These are phyloP conservation scores for Phaeophleospora eucalypticola DNA, from an alignment of 2,329 filamentous ascomycete species.

Conservation along the genomic window DNA sequence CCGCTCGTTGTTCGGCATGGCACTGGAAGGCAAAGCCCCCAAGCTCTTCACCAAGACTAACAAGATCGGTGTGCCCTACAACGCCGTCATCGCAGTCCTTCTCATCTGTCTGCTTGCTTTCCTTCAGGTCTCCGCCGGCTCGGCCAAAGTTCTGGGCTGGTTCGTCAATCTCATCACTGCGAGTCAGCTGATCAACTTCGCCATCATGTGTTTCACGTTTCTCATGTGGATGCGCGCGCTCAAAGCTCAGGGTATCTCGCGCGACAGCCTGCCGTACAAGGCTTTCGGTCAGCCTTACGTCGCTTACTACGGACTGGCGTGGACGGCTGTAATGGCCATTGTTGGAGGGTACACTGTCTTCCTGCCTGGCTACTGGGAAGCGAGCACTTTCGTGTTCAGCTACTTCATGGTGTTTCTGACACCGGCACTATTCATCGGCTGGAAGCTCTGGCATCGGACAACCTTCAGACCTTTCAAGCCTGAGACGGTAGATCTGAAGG, in stretches of 20 bases:
- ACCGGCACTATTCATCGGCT: conserved; percentile 63
- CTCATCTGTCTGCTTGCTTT: conserved; percentile 67
- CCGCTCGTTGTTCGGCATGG: conserved; percentile 62
- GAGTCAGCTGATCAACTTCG: conserved; percentile 69
- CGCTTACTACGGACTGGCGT: conserved; percentile 59
- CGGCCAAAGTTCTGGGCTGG: conserved; percentile 62
- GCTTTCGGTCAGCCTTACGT: conserved; percentile 65
- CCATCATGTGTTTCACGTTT: conserved; percentile 65
- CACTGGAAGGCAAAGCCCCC: conserved; percentile 55
- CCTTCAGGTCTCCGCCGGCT: conserved; percentile 62
- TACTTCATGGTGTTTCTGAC: conserved; percentile 72
- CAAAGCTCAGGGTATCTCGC: conserved; percentile 62
- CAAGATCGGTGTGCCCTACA: conserved; percentile 66
- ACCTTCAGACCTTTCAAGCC: conserved; percentile 47
- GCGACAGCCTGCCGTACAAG: conserved; percentile 63
- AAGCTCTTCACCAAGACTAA: conserved; percentile 57
- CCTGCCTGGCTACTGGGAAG: conserved; percentile 59
- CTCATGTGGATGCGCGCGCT: conserved; percentile 67
- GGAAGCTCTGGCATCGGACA: conserved; percentile 67
- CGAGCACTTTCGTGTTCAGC: conserved; percentile 66
- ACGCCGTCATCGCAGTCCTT: conserved; percentile 64
- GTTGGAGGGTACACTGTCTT: conserved; percentile 75
- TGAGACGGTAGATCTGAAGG: conserved; percentile 59
- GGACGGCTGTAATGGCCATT: conserved; percentile 69
- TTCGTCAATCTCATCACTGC: conserved; percentile 68